A percentile compares a stretch with the other conserved stretches of the same genome.
phyloP scores from a whole-genome alignment of 441 rosid species.

The Croton setiger region DNA sequence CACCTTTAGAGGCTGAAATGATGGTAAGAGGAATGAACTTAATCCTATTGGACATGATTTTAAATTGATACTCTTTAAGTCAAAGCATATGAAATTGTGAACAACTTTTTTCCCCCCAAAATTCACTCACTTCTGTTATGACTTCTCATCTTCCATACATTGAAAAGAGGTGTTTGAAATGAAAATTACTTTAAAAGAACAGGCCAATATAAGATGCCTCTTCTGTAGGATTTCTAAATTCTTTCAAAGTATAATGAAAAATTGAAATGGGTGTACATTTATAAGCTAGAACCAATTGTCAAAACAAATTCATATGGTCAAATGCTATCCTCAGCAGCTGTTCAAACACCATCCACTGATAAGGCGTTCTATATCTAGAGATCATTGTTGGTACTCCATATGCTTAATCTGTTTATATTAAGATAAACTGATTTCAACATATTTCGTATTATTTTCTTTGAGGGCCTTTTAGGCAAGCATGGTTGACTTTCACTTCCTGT shows the following conservation, averaged over 20 bases:
- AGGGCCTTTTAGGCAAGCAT: not conserved
- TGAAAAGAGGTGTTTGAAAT: not conserved
- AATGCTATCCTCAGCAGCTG: not conserved
- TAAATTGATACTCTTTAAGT: not conserved
- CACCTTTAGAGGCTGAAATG: conserved; percentile 88
- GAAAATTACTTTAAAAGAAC: not conserved
- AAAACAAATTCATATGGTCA: not conserved
- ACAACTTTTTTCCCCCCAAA: not conserved
- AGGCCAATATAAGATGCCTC: not conserved
- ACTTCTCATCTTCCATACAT: too few species aligned
- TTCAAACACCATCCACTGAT: not conserved
- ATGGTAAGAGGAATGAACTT: conserved; percentile 49
- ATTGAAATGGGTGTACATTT: not conserved
- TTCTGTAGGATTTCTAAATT: not conserved
- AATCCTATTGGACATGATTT: conserved; percentile 13
- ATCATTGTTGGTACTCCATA: not conserved
- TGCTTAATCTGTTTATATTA: not conserved
- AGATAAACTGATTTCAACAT: not conserved
- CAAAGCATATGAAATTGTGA: not conserved
- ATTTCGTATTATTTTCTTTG: not conserved
- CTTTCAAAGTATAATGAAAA: not conserved
- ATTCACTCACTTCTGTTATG: too few species aligned
- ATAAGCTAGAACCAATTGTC: not conserved
- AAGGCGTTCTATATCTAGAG: not conserved
- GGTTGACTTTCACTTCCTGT: not conserved